These are phyloP conservation scores for Pezicula radicicola DNA, from an alignment of 2,329 filamentous ascomycete species.

Conservation along the genomic window DNA sequence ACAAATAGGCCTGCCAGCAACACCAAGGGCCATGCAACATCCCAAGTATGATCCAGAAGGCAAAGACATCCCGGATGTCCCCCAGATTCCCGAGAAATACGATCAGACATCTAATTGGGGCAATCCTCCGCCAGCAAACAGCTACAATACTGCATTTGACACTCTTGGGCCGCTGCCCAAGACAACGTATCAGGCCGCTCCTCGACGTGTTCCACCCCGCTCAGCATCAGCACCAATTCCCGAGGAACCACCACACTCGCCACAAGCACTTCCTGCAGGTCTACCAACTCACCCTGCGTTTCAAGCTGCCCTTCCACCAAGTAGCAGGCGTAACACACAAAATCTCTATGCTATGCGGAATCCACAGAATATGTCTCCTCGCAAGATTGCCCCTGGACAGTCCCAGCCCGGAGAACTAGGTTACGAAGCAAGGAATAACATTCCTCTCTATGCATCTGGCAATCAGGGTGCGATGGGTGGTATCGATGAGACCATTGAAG, in stretches of 20 bases:
- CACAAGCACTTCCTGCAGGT: conserved; percentile 26
- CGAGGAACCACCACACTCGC: conserved; percentile 36
- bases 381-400: conserved; percentile 27
- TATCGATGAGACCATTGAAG: conserved; percentile 43
- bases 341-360: conserved; percentile 13
- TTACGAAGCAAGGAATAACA: conserved; percentile 25
- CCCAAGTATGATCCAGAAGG: conserved; percentile 63
- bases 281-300: conserved; percentile 39
- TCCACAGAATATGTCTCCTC: conserved; percentile 18
- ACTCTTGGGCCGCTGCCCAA: conserved; percentile 27
- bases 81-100: conserved; percentile 48
- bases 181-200: conserved; percentile 34
- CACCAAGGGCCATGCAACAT: conserved; percentile 86
- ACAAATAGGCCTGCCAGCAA: conserved; percentile 79
- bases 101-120: conserved; percentile 16
- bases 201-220: conserved; percentile 45
- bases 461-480: conserved; percentile 33
- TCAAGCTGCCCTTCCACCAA: conserved; percentile 33
- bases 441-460: conserved; percentile 18
- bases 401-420: conserved; percentile 26
- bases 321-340: conserved; percentile 21
- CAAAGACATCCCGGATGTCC: conserved; percentile 53
- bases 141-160: conserved; percentile 23
- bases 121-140: conserved; percentile 18
- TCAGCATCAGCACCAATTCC: conserved; percentile 61